Evolutionary conservation across 495 filamentous ascomycete genomes (phyloP).

Genomic region (Sabuloglossum arenarium): DNA sequence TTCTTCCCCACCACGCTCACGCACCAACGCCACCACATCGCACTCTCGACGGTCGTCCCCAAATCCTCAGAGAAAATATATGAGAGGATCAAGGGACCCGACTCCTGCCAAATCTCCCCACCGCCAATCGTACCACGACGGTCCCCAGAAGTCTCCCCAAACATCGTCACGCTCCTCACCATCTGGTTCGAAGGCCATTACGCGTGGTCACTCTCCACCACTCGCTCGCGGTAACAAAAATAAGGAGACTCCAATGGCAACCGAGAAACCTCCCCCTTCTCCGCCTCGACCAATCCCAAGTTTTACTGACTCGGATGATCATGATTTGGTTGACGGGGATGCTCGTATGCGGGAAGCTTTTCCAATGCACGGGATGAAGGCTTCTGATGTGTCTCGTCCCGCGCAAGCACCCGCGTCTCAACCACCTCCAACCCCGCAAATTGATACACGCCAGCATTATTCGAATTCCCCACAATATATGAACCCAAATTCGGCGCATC

Average conservation of each 20-base stretch:
- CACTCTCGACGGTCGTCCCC: neutral
- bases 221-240: neutral
- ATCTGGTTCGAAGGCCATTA: neutral
- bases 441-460: conserved; percentile 26
- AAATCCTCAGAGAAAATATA: neutral
- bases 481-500: conserved; percentile 38
- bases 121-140: neutral
- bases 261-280: conserved; percentile 15
- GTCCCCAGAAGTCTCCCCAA: neutral
- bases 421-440: conserved; percentile 15
- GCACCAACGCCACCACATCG: neutral
- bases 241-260: neutral
- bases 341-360: conserved; percentile 16
- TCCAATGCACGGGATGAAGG: conserved; percentile 19
- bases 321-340: conserved; percentile 11
- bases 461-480: conserved; percentile 35
- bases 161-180: neutral
- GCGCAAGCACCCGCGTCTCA: conserved; percentile 12
- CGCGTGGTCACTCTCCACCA: neutral
- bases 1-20: neutral
- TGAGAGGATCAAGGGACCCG: neutral
- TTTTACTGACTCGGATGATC: conserved; percentile 16
- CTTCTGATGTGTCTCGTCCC: conserved; percentile 14
- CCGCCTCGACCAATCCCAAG: conserved; percentile 20
- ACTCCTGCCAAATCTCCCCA: neutral